phyloP scores from a whole-genome alignment of 1,284 basidiomycete genomes.

The Chondrostereum purpureum region DNA sequence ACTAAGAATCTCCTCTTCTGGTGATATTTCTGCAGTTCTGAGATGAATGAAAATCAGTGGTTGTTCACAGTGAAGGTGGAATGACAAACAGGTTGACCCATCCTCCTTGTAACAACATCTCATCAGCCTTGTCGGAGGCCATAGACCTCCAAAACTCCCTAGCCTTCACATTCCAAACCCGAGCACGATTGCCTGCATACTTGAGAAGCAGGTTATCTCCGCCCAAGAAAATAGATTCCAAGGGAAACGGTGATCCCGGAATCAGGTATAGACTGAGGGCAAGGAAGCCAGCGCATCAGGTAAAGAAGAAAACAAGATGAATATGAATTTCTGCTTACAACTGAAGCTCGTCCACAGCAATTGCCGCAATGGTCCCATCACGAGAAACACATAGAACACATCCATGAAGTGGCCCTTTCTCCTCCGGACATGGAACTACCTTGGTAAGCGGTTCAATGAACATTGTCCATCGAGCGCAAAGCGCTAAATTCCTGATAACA shows the following conservation, averaged over 20 bases:
- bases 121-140: slow-evolving; percentile 68
- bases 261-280: slow-evolving; percentile 74
- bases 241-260: slow-evolving; percentile 65
- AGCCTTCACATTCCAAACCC: slow-evolving; percentile 85
- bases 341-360: slow-evolving; percentile 72
- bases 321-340: too few species aligned
- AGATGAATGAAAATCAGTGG: not conserved
- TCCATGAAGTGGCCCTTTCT: slow-evolving; percentile 56
- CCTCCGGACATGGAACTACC: slow-evolving; percentile 51
- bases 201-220: slow-evolving; percentile 71
- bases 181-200: slow-evolving; percentile 72
- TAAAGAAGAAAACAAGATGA: too few species aligned
- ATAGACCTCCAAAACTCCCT: slow-evolving; percentile 85
- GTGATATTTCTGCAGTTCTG: too few species aligned
- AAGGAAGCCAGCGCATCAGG: too few species aligned
- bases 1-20: not conserved
- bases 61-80: not conserved
- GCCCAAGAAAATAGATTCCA: slow-evolving; percentile 62
- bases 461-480: slow-evolving; percentile 62
- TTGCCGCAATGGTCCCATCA: slow-evolving; percentile 79
- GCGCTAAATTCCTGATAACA: slow-evolving; percentile 53
- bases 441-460: slow-evolving; percentile 59
- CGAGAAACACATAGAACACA: slow-evolving; percentile 69
- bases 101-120: slow-evolving; percentile 60
- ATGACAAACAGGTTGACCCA: slow-evolving; percentile 65